Conservation (phyloP, 495 filamentous ascomycete genomes). For the Cercophora scortea region DNA sequence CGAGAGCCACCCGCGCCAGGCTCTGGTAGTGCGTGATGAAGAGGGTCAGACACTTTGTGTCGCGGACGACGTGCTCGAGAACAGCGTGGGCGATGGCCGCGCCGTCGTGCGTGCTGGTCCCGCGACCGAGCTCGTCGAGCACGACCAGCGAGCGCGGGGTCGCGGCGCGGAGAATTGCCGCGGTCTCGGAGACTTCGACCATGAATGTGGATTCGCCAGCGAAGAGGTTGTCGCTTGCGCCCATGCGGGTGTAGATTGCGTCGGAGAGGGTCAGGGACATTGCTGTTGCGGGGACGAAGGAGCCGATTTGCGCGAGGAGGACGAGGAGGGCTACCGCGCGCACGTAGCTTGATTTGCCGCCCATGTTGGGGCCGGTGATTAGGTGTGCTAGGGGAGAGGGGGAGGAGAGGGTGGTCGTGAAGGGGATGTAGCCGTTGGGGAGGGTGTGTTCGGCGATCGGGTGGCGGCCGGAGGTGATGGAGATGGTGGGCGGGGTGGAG, state of each 20-base stretch:
- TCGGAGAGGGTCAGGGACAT: slow-evolving; percentile 76
- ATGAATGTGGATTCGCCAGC: slow-evolving; percentile 94
- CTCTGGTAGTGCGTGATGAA: slow-evolving; percentile 98
- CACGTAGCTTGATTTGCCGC: slow-evolving; percentile 92
- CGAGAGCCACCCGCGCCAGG: slow-evolving; percentile 61
- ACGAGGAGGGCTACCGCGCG: slow-evolving; percentile 84
- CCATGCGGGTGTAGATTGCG: slow-evolving; percentile 94
- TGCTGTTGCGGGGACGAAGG: slow-evolving; percentile 77
- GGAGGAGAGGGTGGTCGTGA: slow-evolving; percentile 62
- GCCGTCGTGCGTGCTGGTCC: slow-evolving; percentile 90
- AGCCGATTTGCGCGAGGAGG: slow-evolving; percentile 92
- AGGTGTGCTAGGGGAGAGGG: slow-evolving; percentile 65
- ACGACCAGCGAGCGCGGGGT: slow-evolving; percentile 76
- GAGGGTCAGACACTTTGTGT: slow-evolving; percentile 66
- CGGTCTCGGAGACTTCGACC: slow-evolving; percentile 91
- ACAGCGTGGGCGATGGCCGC: slow-evolving; percentile 94
- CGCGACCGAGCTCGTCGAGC: slow-evolving; percentile 90
- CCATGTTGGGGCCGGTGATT: slow-evolving; percentile 97
- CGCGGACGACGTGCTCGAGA: slow-evolving; percentile 70
- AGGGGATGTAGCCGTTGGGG: slow-evolving; percentile 83
- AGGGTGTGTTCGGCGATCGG: slow-evolving; percentile 95
- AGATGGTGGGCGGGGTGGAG: slow-evolving; percentile 57
- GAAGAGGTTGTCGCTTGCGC: slow-evolving; percentile 93
- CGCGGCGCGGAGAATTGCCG: slow-evolving; percentile 81
- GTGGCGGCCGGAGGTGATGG: slow-evolving; percentile 73